A percentile compares a stretch with the other conserved stretches of the same genome.
Evolutionary conservation across 345 rosid species (phyloP).

Genomic region (Melaleuca alternifolia): DNA sequence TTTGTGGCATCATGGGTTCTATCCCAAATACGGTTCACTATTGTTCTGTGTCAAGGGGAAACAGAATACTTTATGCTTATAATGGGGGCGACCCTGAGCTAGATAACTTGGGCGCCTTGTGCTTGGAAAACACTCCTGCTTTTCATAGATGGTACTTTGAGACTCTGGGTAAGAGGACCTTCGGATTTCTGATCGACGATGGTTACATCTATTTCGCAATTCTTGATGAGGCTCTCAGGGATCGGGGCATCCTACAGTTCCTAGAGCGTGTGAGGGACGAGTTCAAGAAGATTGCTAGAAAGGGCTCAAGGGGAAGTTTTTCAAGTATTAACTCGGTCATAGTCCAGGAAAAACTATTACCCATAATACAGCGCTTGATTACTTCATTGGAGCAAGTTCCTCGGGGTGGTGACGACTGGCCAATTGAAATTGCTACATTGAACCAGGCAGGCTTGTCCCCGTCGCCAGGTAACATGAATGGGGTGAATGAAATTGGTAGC

Average conservation of each 20-base stretch:
- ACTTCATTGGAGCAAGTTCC: conserved; percentile 56
- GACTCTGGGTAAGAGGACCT: conserved; percentile 43
- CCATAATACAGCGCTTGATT: conserved; percentile 50
- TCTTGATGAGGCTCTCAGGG: conserved; percentile 50
- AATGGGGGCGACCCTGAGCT: conserved; percentile 44
- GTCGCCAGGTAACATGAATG: conserved; percentile 30
- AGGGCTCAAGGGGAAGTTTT: conserved; percentile 50
- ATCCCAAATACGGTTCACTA: conserved; percentile 57
- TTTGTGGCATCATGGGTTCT: conserved; percentile 29
- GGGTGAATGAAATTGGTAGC: conserved; percentile 31
- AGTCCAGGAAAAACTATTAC: conserved; percentile 59
- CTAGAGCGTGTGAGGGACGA: conserved; percentile 64
- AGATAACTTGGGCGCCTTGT: conserved; percentile 45
- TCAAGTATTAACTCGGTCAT: conserved; percentile 42
- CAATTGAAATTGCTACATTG: conserved; percentile 1
- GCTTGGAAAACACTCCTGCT: conserved; percentile 51
- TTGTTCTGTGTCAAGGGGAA: conserved; percentile 57
- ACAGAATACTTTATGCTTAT: conserved; percentile 38
- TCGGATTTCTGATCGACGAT: conserved; percentile 59
- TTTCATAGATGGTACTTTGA: conserved; percentile 84
- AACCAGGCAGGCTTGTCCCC: background rate
- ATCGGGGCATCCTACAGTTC: conserved; percentile 39
- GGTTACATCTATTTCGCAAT: conserved; percentile 60
- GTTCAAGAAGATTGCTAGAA: conserved; percentile 47
- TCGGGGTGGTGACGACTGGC: conserved; percentile 24